phyloP scores from a whole-genome alignment of 2,329 filamentous ascomycete genomes.

The Pestalotiopsis sp. region DNA sequence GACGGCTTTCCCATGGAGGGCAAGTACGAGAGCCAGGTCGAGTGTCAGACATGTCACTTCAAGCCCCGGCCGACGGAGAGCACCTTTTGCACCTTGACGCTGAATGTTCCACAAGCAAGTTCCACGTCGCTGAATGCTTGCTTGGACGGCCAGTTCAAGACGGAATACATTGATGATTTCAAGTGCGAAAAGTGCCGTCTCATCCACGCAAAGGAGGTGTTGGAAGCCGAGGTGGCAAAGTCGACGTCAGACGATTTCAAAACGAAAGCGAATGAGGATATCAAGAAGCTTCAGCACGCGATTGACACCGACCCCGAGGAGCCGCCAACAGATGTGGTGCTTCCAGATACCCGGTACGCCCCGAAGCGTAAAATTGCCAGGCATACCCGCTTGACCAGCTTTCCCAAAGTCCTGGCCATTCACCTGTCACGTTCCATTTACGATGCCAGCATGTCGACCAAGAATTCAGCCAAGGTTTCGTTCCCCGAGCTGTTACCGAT shows the following conservation, averaged over 20 bases:
- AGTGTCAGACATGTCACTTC: constrained; percentile 89
- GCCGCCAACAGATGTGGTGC: constrained; percentile 68
- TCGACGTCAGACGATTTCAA: constrained; percentile 56
- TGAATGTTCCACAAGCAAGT: constrained; percentile 84
- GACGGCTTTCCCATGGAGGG: constrained; percentile 92
- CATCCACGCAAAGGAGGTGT: constrained; percentile 71
- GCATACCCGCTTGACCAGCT: constrained; percentile 83
- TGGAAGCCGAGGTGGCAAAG: constrained; percentile 61
- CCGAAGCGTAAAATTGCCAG: constrained; percentile 85
- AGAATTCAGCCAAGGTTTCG: constrained; percentile 91
- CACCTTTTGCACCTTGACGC: constrained; percentile 87
- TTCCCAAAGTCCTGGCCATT: constrained; percentile 88
- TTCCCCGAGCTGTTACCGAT: constrained; percentile 88
- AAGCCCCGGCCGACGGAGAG: constrained; percentile 83
- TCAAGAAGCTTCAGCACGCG: constrained; percentile 68
- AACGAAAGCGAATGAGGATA: constrained; percentile 55
- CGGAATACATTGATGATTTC: constrained; percentile 95
- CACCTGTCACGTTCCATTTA: constrained; percentile 95
- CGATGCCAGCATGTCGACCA: constrained; percentile 76
- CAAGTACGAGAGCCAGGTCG: constrained; percentile 89
- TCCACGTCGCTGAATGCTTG: constrained; percentile 84
- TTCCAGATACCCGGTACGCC: constrained; percentile 75
- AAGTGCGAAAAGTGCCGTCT: constrained; percentile 92
- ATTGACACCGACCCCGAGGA: constrained; percentile 83
- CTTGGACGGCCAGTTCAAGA: constrained; percentile 92